Evolutionary conservation across 2,329 filamentous ascomycete species (phyloP).

Genomic region (Trichoderma breve): DNA sequence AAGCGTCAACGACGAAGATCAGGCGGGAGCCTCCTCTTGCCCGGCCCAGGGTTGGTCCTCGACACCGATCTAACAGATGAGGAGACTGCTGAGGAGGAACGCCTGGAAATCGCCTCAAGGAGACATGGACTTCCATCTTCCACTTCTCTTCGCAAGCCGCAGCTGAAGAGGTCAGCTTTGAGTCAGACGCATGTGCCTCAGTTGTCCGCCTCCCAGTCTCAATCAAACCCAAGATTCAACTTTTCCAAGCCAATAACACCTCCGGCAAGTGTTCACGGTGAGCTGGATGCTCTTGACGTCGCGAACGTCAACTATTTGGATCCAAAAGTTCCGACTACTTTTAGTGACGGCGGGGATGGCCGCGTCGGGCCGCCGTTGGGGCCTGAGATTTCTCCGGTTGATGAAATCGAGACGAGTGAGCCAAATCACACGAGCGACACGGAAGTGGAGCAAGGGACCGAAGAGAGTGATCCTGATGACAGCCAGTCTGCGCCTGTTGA

Average conservation of each 20-base stretch:
- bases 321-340: background rate
- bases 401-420: conserved; percentile 36
- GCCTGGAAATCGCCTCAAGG: conserved; percentile 41
- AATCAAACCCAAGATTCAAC: conserved; percentile 31
- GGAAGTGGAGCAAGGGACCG: conserved; percentile 32
- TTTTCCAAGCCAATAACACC: conserved; percentile 38
- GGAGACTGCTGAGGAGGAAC: conserved; percentile 45
- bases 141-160: conserved; percentile 38
- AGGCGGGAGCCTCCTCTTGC: conserved; percentile 46
- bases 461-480: conserved; percentile 35
- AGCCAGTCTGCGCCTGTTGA: background rate
- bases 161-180: conserved; percentile 42
- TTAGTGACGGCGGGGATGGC: conserved; percentile 2
- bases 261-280: conserved; percentile 10
- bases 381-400: conserved; percentile 27
- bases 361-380: conserved; percentile 21
- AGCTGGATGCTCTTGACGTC: background rate
- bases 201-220: conserved; percentile 13
- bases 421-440: conserved; percentile 34
- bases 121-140: conserved; percentile 27
- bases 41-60: conserved; percentile 36
- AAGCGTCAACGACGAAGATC: conserved; percentile 49
- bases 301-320: conserved; percentile 16
- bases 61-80: conserved; percentile 44
- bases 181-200: conserved; percentile 37